Evolutionary conservation across 164 flowering plant genomes (phyloP).

Genomic region (Nymphaea thermarum): DNA sequence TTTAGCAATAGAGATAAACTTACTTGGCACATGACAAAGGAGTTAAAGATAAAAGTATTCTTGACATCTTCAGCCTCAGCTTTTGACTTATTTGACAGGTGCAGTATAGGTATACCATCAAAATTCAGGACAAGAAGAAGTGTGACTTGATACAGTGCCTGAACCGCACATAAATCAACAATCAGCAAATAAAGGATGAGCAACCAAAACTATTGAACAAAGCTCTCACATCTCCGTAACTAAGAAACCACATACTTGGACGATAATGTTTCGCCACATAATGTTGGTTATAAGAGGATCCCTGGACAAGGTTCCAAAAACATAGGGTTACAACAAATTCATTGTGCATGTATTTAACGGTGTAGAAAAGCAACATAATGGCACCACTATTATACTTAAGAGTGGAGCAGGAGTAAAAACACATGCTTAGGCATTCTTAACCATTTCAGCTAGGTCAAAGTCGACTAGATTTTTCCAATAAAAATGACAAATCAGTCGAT

Average conservation of each 20-base stretch:
- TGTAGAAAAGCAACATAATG: too few species aligned
- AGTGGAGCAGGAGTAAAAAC: too few species aligned
- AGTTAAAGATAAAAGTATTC: constrained; percentile 83
- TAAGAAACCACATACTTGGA: constrained; percentile 44
- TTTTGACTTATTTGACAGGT: constrained; percentile 14
- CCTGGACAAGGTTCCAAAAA: constrained; percentile 19
- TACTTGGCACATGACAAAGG: constrained; percentile 91
- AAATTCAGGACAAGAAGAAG: constrained; percentile 74
- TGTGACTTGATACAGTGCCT: constrained; percentile 86
- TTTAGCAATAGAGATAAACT: constrained; percentile 4
- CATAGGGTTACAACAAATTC: too few species aligned
- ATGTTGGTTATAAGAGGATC: constrained; percentile 90
- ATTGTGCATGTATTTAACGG: too few species aligned
- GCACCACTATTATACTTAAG: too few species aligned
- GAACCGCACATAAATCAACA: constrained; percentile 2
- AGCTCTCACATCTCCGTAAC: background rate
- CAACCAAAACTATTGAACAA: background rate
- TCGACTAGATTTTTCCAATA: too few species aligned
- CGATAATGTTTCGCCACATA: constrained; percentile 92
- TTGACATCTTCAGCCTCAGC: constrained; percentile 43
- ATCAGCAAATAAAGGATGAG: background rate
- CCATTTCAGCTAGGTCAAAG: too few species aligned
- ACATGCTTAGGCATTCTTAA: too few species aligned
- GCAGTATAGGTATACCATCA: constrained; percentile 37
- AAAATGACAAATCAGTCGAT: too few species aligned